Percentiles rank a stretch among this genome's conserved stretches.
Evolutionary conservation across 148 eudicot species (phyloP).

Genomic region (Rhododendron molle): DNA sequence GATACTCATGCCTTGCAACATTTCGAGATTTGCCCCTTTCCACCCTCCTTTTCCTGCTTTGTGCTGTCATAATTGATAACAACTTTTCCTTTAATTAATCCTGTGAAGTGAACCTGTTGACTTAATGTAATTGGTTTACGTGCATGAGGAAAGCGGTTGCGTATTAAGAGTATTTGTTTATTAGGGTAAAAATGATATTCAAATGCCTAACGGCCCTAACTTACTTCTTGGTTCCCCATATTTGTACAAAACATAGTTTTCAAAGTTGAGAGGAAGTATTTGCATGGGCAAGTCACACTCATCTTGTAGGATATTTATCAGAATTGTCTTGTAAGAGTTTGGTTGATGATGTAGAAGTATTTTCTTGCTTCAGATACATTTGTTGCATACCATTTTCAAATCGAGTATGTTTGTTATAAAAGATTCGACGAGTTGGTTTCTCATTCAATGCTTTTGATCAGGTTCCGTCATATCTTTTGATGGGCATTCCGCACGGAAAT

Average conservation of each 20-base stretch:
- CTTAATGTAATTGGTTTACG: background rate
- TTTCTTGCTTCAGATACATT: background rate
- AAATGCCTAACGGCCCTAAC: background rate
- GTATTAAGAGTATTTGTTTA: background rate
- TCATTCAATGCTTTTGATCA: slow-evolving; percentile 20
- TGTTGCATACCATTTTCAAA: background rate
- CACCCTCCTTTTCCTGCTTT: background rate
- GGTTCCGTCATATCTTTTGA: slow-evolving; percentile 56
- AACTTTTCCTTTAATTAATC: background rate
- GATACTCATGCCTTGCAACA: background rate
- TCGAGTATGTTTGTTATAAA: background rate
- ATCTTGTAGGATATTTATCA: background rate
- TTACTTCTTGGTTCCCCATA: background rate
- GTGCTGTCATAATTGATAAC: background rate
- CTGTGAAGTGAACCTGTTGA: background rate
- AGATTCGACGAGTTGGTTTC: slow-evolving; percentile 5
- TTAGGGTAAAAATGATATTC: background rate
- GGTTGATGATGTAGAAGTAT: background rate
- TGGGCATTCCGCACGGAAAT: slow-evolving; percentile 47
- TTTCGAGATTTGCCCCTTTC: background rate
- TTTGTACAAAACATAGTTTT: background rate
- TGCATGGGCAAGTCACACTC: background rate
- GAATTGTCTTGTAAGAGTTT: background rate
- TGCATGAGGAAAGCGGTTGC: background rate
- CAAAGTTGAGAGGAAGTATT: background rate